These are phyloP conservation scores for Daedaleopsis nitida DNA, from an alignment of 768 basidiomycete species.

Conservation along the genomic window DNA sequence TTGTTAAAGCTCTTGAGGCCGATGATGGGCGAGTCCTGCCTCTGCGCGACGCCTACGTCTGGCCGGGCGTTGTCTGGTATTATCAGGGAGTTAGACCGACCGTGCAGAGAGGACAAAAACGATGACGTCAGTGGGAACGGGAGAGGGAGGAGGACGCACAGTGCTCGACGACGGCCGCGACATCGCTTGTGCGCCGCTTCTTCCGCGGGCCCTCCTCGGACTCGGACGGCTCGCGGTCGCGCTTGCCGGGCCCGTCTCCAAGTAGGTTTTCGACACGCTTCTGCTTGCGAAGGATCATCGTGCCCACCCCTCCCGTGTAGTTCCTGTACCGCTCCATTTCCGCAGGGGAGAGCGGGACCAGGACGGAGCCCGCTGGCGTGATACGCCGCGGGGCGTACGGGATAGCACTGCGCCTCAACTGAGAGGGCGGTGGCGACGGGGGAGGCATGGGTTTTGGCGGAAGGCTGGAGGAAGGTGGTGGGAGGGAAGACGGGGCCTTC, in stretches of 20 bases:
- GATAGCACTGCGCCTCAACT: constrained; percentile 30
- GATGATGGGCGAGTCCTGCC: constrained; percentile 90
- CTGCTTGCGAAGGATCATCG: constrained; percentile 43
- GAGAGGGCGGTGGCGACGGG: constrained; percentile 12
- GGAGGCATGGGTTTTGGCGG: constrained; percentile 22
- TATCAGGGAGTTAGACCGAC: not conserved
- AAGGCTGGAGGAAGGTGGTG: constrained; percentile 20
- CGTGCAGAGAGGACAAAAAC: not conserved
- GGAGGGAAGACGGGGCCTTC: constrained; percentile 9
- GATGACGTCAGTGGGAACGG: constrained; percentile 14
- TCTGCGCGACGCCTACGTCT: constrained; percentile 84
- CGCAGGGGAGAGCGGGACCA: constrained; percentile 61
- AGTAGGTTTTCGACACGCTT: constrained; percentile 21
- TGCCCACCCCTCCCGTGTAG: constrained; percentile 55
- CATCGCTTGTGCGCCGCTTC: constrained; percentile 56
- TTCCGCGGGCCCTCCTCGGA: constrained; percentile 42
- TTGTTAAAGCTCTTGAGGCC: constrained; percentile 98
- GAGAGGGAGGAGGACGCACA: constrained; percentile 52
- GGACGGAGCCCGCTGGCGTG: constrained; percentile 61
- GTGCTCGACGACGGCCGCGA: constrained; percentile 73
- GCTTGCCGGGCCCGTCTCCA: constrained; percentile 37
- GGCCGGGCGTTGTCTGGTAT: constrained; percentile 86
- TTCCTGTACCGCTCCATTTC: constrained; percentile 64
- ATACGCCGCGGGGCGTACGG: constrained; percentile 71
- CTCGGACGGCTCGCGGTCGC: constrained; percentile 44